phyloP scores from a whole-genome alignment of 371 early-diverging fungal genomes.

The Mucor sp. region DNA sequence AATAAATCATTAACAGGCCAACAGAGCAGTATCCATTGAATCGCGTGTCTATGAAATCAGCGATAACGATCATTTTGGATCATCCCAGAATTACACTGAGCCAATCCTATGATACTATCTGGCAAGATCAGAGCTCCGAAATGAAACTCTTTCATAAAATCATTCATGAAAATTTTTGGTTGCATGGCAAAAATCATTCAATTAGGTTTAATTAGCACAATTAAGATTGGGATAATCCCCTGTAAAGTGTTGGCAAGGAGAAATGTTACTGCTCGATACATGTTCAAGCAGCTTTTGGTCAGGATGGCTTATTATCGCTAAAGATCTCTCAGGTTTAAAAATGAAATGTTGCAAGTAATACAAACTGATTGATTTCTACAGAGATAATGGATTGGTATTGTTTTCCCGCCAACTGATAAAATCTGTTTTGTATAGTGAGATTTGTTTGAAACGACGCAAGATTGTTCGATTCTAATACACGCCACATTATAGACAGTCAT shows the following conservation, averaged over 20 bases:
- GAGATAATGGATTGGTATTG: background rate
- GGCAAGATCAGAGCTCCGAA: constrained; percentile 19
- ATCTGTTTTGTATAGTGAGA: background rate
- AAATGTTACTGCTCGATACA: too few relatives aligned
- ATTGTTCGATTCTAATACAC: background rate
- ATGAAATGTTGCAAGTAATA: background rate
- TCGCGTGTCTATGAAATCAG: constrained; percentile 13
- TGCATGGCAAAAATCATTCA: background rate
- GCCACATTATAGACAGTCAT: constrained; percentile 1
- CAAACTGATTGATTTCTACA: constrained; percentile 5
- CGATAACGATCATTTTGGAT: constrained; percentile 14
- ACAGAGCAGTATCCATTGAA: background rate
- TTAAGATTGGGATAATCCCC: too few relatives aligned
- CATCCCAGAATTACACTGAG: constrained; percentile 8
- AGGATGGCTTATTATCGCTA: background rate
- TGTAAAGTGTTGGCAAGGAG: too few relatives aligned
- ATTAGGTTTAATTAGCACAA: background rate
- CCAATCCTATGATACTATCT: constrained; percentile 22
- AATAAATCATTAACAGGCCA: background rate
- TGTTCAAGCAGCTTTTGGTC: too few relatives aligned
- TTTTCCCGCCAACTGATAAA: background rate
- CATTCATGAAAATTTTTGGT: background rate
- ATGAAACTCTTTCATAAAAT: background rate
- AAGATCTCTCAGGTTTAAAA: background rate
- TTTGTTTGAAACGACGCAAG: background rate